phyloP scores from a whole-genome alignment of 2,329 filamentous ascomycete species.

The Colletotrichum sp. region DNA sequence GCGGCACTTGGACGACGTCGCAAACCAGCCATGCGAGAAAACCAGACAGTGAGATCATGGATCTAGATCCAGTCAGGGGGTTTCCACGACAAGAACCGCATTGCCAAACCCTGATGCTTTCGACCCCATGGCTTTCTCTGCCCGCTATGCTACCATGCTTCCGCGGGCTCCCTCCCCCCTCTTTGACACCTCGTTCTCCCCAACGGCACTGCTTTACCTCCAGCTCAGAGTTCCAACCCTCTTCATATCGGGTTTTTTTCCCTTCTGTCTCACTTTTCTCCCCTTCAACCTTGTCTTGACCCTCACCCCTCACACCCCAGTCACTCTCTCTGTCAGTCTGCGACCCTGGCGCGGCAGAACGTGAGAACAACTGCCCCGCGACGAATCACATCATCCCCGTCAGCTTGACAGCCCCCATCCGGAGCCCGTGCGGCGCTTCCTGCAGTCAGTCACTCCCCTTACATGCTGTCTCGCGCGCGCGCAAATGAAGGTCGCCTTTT shows the following conservation, averaged over 20 bases:
- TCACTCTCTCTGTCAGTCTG: slow-evolving; percentile 4
- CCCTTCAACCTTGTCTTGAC: neutral
- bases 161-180: neutral
- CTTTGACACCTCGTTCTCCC: neutral
- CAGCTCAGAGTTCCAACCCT: neutral
- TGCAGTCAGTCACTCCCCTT: neutral
- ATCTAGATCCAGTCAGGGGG: slow-evolving; percentile 2
- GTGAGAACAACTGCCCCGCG: neutral
- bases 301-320: neutral
- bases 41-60: slow-evolving; percentile 1
- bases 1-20: slow-evolving; percentile 10
- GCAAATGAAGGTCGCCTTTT: neutral
- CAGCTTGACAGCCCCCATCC: slow-evolving; percentile 9
- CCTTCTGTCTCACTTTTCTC: neutral
- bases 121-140: neutral
- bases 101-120: neutral
- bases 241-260: neutral
- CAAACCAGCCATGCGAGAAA: slow-evolving; percentile 1
- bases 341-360: slow-evolving; percentile 8
- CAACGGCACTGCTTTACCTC: neutral
- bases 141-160: neutral
- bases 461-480: neutral
- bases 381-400: neutral
- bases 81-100: neutral
- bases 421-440: slow-evolving; percentile 9